phyloP scores from a whole-genome alignment of 306 rosid genomes.

The Vicia sativa region DNA sequence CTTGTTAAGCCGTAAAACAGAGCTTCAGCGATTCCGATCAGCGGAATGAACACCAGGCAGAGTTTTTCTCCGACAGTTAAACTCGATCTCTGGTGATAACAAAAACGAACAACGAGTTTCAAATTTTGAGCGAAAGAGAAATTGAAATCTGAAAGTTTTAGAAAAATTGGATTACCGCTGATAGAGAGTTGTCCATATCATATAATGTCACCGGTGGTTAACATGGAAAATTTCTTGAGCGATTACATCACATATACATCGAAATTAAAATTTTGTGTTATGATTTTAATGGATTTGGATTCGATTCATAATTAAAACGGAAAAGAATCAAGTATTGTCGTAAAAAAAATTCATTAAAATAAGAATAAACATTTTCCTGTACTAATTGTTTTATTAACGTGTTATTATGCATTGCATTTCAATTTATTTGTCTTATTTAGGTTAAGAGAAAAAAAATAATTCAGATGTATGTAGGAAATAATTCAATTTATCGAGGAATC shows the following conservation, averaged over 20 bases:
- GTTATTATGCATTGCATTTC: no score
- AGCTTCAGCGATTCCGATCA: slow-evolving; percentile 50
- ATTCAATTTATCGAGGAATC: no score
- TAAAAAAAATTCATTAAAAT: no score
- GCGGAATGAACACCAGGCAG: slow-evolving; percentile 49
- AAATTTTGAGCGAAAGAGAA: not conserved
- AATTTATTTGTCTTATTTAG: no score
- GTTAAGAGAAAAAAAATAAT: no score
- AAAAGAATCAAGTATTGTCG: no score
- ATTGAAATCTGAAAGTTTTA: not conserved
- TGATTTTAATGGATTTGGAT: not conserved
- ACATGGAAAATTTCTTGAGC: not conserved
- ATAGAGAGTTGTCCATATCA: not conserved
- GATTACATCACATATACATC: not conserved
- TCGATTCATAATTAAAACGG: not conserved
- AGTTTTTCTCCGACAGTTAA: slow-evolving; percentile 49
- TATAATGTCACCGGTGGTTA: not conserved
- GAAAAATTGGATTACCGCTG: not conserved
- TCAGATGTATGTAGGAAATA: no score
- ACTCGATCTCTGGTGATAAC: slow-evolving; percentile 43
- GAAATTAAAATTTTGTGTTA: not conserved
- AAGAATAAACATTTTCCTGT: no score
- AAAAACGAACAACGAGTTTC: not conserved
- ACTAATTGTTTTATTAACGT: no score
- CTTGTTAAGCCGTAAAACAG: slow-evolving; percentile 43